Conservation (phyloP, 345 rosid genomes). For the Heritiera littoralis region DNA sequence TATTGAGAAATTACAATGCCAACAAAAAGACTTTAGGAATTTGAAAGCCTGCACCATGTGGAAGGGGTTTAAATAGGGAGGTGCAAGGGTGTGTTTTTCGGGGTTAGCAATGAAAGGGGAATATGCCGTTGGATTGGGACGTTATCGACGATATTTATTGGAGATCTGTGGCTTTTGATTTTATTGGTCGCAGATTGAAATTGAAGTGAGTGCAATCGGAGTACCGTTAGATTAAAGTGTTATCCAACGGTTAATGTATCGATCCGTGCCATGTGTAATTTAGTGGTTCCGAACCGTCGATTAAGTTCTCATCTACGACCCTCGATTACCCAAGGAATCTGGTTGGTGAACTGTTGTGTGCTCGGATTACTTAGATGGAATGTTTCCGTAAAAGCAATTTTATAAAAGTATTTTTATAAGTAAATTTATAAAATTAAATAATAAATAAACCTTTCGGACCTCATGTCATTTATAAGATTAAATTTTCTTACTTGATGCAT, state of each 20-base stretch:
- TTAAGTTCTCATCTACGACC: neutral
- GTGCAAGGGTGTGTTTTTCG: neutral
- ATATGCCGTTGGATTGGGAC: neutral
- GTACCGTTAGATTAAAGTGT: neutral
- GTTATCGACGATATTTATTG: neutral
- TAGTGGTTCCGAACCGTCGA: neutral
- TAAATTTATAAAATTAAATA: too few species aligned
- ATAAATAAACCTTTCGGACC: too few species aligned
- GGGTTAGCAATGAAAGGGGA: neutral
- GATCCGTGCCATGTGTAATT: neutral
- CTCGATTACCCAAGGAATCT: neutral
- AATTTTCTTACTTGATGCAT: too few species aligned
- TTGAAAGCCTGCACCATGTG: neutral
- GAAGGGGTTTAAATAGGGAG: neutral
- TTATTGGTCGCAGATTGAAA: neutral
- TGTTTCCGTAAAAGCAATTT: neutral
- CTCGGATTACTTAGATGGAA: neutral
- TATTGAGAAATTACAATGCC: fast-evolving
- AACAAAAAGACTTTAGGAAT: neutral
- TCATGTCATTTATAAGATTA: too few species aligned
- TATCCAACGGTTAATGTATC: neutral
- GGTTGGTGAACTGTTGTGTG: neutral
- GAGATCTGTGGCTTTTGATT: neutral
- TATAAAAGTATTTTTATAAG: too few species aligned
- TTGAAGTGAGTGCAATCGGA: neutral